These are phyloP conservation scores for Yarrowia sp. DNA, from an alignment of 805 yeast genomes.

Conservation along the genomic window DNA sequence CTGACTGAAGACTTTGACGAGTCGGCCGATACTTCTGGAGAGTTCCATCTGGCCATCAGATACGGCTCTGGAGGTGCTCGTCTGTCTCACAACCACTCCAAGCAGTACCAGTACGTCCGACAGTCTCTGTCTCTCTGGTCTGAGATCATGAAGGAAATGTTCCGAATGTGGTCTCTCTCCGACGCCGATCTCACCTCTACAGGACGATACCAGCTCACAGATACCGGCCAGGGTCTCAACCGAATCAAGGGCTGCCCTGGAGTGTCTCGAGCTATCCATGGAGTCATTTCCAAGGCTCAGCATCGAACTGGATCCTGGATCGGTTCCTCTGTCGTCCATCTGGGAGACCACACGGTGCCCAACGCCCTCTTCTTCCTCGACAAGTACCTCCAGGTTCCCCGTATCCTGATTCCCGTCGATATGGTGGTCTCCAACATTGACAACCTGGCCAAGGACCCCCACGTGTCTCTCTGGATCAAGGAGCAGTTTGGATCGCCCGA, in stretches of 20 bases:
- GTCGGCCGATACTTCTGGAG: constrained; percentile 46
- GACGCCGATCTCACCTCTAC: constrained; percentile 70
- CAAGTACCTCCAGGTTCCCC: constrained; percentile 80
- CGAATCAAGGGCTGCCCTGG: constrained; percentile 77
- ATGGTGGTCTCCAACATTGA: constrained; percentile 63
- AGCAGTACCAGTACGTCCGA: constrained; percentile 75
- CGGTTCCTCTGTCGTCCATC: constrained; percentile 79
- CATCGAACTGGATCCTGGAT: constrained; percentile 71
- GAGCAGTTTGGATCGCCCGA: constrained; percentile 64
- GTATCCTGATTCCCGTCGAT: constrained; percentile 76
- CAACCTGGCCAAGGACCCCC: constrained; percentile 58
- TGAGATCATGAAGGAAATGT: constrained; percentile 77
- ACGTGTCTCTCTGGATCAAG: constrained; percentile 59
- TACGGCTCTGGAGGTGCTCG: constrained; percentile 74
- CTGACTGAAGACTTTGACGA: constrained; percentile 58
- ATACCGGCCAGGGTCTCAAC: constrained; percentile 84
- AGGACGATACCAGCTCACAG: constrained; percentile 61
- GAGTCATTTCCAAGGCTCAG: constrained; percentile 70
- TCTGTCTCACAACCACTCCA: constrained; percentile 72
- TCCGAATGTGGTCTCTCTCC: constrained; percentile 76
- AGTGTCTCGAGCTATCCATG: constrained; percentile 73
- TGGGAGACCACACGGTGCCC: constrained; percentile 86
- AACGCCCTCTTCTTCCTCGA: constrained; percentile 80
- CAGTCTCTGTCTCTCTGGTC: constrained; percentile 82
- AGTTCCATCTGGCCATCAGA: constrained; percentile 63